Conservation (phyloP, 202 grass and related monocot genomes). For the Miscanthus sacchariflorus region DNA sequence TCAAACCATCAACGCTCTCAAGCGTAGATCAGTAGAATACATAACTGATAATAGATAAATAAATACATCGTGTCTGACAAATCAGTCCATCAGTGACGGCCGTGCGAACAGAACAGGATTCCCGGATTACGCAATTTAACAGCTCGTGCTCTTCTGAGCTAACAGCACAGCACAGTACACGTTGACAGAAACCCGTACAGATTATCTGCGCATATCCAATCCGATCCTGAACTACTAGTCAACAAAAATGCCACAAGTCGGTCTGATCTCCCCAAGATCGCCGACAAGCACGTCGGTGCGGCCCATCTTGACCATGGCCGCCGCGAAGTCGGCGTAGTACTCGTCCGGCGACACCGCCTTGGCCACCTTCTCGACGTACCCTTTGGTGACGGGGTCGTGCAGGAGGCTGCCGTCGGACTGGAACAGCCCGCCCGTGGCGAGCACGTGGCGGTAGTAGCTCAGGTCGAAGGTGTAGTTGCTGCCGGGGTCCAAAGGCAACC, state of each 20-base stretch:
- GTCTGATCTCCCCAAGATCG: conserved; percentile 61
- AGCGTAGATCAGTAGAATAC: not conserved
- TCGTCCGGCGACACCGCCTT: conserved; percentile 45
- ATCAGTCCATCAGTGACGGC: not conserved
- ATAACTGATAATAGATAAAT: not conserved
- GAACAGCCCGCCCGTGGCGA: conserved; percentile 63
- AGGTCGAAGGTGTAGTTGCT: conserved; percentile 78
- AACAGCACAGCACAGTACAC: not conserved
- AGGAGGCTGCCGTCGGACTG: conserved; percentile 76
- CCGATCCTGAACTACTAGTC: conserved; percentile 20
- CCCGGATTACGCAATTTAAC: not conserved
- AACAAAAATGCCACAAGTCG: conserved; percentile 59
- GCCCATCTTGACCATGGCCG: conserved; percentile 86
- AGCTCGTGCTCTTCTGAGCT: not conserved
- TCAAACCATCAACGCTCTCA: conserved; percentile 17
- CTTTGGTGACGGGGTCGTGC: conserved; percentile 60
- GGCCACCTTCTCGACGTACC: conserved; percentile 64
- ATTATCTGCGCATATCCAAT: not conserved
- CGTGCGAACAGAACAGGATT: not conserved
- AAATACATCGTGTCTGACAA: not conserved
- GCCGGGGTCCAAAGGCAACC: conserved; percentile 68
- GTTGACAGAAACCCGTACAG: not conserved
- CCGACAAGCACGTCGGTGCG: conserved; percentile 71
- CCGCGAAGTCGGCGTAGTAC: conserved; percentile 72
- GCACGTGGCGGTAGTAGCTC: conserved; percentile 76